phyloP scores from a whole-genome alignment of 352 stramenopile species.

The Saprolegnia diclina region DNA sequence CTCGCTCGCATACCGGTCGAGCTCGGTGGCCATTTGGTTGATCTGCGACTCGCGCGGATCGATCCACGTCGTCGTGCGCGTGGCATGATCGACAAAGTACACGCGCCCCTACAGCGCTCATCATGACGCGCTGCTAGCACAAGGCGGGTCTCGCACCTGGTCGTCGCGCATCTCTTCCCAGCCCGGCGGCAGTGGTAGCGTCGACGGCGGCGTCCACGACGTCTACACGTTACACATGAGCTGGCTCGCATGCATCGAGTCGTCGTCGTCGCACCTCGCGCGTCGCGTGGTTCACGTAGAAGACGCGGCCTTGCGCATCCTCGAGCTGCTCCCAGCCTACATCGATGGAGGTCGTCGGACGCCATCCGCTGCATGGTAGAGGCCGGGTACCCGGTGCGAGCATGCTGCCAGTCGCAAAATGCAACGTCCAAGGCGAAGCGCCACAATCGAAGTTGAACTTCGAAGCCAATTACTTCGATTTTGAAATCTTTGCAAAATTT shows the following conservation, averaged over 20 bases:
- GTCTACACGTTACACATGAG: too few relatives aligned
- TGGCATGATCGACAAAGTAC: slow-evolving; percentile 82
- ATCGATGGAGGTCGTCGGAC: too few relatives aligned
- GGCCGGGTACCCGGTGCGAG: slow-evolving; percentile 2
- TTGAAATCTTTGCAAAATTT: too few relatives aligned
- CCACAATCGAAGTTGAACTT: too few relatives aligned
- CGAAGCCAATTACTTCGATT: too few relatives aligned
- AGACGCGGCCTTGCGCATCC: slow-evolving; percentile 75
- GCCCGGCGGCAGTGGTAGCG: slow-evolving; percentile 54
- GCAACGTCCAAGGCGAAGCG: too few relatives aligned
- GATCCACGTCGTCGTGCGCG: slow-evolving; percentile 68
- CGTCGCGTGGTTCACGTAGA: slow-evolving; percentile 82
- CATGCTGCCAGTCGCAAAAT: slow-evolving; percentile 14
- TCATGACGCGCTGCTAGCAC: neutral
- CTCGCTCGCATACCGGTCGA: slow-evolving; percentile 19
- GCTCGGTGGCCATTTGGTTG: slow-evolving; percentile 21
- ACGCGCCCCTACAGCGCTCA: slow-evolving; percentile 42
- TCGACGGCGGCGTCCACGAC: slow-evolving; percentile 69
- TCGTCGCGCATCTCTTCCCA: slow-evolving; percentile 77
- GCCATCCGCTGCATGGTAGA: too few relatives aligned
- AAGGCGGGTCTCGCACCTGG: slow-evolving; percentile 28
- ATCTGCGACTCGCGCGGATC: slow-evolving; percentile 53
- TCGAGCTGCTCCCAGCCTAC: slow-evolving; percentile 63
- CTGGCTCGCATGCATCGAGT: too few relatives aligned
- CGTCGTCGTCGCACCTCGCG: slow-evolving; percentile 72